phyloP scores from a whole-genome alignment of 2,329 filamentous ascomycete genomes.

The Alternaria brassicae region DNA sequence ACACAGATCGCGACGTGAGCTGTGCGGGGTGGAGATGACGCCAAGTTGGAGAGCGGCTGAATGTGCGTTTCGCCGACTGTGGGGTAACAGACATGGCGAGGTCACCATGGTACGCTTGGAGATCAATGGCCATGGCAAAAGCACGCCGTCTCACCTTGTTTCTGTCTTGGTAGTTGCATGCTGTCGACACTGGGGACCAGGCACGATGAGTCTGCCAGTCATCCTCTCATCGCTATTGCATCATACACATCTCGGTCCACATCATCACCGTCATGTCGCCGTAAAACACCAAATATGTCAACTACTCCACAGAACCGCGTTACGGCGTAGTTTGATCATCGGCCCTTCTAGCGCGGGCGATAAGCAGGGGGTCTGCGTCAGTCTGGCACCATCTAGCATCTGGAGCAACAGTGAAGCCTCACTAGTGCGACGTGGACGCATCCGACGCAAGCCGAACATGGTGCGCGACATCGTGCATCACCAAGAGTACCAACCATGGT shows the following conservation, averaged over 20 bases:
- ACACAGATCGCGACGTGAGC: constrained; percentile 12
- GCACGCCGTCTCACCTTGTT: background rate
- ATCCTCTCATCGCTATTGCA: background rate
- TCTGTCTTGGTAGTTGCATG: background rate
- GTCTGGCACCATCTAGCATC: constrained; percentile 18
- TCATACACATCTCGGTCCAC: background rate
- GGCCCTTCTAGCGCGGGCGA: constrained; percentile 2
- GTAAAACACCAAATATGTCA: background rate
- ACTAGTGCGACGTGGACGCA: constrained; percentile 18
- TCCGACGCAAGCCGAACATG: constrained; percentile 42
- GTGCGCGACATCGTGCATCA: constrained; percentile 24
- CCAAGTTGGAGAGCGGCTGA: background rate
- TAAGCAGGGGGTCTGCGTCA: constrained; percentile 21
- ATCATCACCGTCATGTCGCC: background rate
- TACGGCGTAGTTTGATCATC: constrained; percentile 20
- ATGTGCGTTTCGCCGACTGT: constrained; percentile 13
- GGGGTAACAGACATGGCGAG: constrained; percentile 17
- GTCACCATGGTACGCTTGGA: constrained; percentile 14
- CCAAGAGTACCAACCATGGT: constrained; percentile 19
- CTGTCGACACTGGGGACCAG: background rate
- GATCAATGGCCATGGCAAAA: background rate
- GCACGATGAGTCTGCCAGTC: background rate
- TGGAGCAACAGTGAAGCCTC: constrained; percentile 15
- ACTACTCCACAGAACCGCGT: background rate
- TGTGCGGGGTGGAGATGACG: constrained; percentile 2